Evolutionary conservation across 805 yeast species (phyloP).

Genomic region (Lipomyces kockii): DNA sequence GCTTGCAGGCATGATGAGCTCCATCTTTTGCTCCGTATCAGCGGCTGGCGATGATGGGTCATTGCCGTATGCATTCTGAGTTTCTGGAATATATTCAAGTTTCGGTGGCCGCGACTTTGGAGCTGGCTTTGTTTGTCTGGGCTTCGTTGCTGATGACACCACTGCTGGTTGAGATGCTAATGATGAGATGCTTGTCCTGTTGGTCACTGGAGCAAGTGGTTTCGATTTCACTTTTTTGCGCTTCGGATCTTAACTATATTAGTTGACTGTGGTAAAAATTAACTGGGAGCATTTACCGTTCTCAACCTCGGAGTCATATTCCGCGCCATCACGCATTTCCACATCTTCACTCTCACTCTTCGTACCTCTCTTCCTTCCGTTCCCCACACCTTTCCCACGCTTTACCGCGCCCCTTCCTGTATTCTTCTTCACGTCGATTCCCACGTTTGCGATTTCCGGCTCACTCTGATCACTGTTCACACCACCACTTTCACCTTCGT

Average conservation of each 20-base stretch:
- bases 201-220: not conserved
- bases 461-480: not conserved
- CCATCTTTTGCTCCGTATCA: not conserved
- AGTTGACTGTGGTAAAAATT: not conserved
- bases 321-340: not conserved
- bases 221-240: not conserved
- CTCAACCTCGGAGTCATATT: not conserved
- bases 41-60: not conserved
- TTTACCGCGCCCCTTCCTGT: not conserved
- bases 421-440: not conserved
- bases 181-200: not conserved
- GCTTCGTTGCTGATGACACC: not conserved
- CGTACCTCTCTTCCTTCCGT: not conserved
- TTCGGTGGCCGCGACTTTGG: constrained; percentile 3
- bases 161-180: not conserved
- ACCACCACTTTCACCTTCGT: not conserved
- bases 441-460: not conserved
- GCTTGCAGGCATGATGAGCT: not conserved
- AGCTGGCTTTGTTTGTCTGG: not conserved
- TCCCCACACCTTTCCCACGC: not conserved
- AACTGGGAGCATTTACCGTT: not conserved
- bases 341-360: constrained; percentile 1
- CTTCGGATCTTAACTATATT: not conserved
- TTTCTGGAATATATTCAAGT: constrained; percentile 15
- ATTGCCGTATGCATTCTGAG: constrained; percentile 8